Percentiles rank a stretch among this genome's conserved stretches.
phyloP scores from a whole-genome alignment of 139 green algal species.

The Zygnema cylindricum region DNA sequence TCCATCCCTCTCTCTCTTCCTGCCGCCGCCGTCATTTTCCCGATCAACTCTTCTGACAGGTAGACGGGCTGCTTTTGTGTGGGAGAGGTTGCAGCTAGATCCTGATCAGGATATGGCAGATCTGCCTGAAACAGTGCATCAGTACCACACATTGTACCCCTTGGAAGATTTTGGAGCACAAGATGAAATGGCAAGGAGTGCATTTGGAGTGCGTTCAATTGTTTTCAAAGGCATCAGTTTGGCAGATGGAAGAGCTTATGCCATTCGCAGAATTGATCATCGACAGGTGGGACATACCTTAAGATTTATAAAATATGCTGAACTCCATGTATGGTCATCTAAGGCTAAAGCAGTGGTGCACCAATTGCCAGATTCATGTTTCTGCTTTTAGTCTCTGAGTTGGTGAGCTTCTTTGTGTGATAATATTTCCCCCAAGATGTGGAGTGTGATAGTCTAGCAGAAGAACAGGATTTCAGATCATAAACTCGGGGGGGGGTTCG shows the following conservation, averaged over 20 bases:
- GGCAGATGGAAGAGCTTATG: constrained; percentile 76
- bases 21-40: neutral
- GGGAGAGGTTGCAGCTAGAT: constrained; percentile 43
- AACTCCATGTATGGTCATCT: too few relatives aligned
- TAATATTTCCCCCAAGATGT: too few relatives aligned
- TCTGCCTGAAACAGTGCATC: constrained; percentile 71
- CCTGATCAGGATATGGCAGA: constrained; percentile 57
- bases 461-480: too few relatives aligned
- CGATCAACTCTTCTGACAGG: too few relatives aligned
- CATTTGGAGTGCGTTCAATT: constrained; percentile 71
- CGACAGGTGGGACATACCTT: constrained; percentile 69
- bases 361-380: too few relatives aligned
- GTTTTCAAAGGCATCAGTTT: constrained; percentile 80
- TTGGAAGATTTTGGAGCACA: constrained; percentile 67
- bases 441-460: too few relatives aligned
- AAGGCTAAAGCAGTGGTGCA: too few relatives aligned
- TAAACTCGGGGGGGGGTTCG: too few relatives aligned
- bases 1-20: neutral
- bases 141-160: constrained; percentile 85
- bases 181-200: constrained; percentile 50
- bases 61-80: too few relatives aligned
- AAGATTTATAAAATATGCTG: too few relatives aligned
- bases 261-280: constrained; percentile 75
- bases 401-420: too few relatives aligned
- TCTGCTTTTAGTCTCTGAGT: too few relatives aligned